Base-by-base conservation (phyloP, 164 flowering plant species). In the Brasenia schreberi region DNA sequence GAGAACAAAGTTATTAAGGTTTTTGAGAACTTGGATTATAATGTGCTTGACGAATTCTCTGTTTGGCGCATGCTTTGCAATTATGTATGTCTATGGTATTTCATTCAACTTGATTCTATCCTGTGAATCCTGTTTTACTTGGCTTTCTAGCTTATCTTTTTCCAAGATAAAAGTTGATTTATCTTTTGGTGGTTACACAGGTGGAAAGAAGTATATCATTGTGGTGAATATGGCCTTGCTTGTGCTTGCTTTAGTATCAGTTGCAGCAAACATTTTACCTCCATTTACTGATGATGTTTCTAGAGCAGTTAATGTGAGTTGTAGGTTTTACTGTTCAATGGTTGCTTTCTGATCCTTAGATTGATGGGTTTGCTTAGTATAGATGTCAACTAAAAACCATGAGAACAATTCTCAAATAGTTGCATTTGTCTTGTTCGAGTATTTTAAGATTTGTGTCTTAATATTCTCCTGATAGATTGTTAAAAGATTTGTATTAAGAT, bases 271-370 rank as follows among this genome's bases (percentile, higher is more conserved):
- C 65, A 42, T 74, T 14, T 56, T 88, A 65, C 93, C 92, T 60
- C 85, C 95, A 43, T 91, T 88, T 77, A 81, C 87, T 7, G 85
- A 88, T 43, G 92, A 89, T 68, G 77, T 79, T 61, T 76, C 96
- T 53, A 77, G 99, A 74, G 83, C 92, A 74, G 90, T 94, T 42
- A 89, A 89, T 83, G 97, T 94, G 76, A 82, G 95, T 74, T 33
- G 14, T 63, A 19, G 9, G n/a, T 42, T 97, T 91, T 79, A 87
- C 91, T 63, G 93, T 94, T 49, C 56, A 49, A 49, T 9, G 12
- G 56, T 9, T 49, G 10, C 56, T 14, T 49, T 14, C 56, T 49
- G 56, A 9, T 49, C 16, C 56, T 49, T 49, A 33, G 39, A 33
- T 33, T 33, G 39, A 33, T 33, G 39, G 39, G 4, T 33, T 33